Evolutionary conservation across 1,284 basidiomycete genomes (phyloP), one percentile per base, ranked within the genome.

Genomic region (Heterobasidion parviporum): DNA sequence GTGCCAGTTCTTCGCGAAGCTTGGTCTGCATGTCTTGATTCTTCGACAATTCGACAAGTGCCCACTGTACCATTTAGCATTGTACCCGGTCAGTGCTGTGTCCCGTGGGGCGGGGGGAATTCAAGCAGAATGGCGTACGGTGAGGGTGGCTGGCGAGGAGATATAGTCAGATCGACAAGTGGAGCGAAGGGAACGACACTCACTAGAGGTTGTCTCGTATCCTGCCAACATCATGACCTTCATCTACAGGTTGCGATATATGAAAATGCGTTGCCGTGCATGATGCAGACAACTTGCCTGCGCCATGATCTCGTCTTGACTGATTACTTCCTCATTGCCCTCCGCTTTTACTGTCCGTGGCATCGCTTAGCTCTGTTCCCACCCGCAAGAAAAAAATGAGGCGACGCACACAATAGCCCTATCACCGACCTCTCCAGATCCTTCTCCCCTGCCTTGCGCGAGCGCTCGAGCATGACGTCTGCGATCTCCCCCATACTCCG

Each of bases 401-500:
- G n/a, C n/a, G 38, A 41, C 38, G 10, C 7, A 41, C 38, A 41
- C 38, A 41, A n/a, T 3, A 41, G 38, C 38, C 38, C 38, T 3
- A 41, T 41, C 3, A 41, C 5, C 7, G 38, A 41, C n/a, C n/a
- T 41, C 10, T 41, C 38, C 26, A 26, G 26, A 26, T 26, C 26
- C 6, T n/a, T n/a, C n/a, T 41, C 38, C 38, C 38, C 38, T 12
- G n/a, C 77, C 57, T 71, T 68, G 46, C 72, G 68, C 10, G 70
- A 74, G 53, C 73, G 72, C 35, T 69, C 68, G 8, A 85, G 65
- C 10, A 85, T 62, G 8, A 69, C 70, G n/a, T 75, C 68, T 0
- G 80, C 76, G 33, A 83, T 79, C 8, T 70, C 68, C 1, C 66
- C 67, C 70, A 81, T 74, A 9, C 69, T 71, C 10, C 61, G 51